A percentile compares a stretch with the other conserved stretches of the same genome.
Conservation (phyloP, 1,284 basidiomycete genomes). For the Puccinia horiana region DNA sequence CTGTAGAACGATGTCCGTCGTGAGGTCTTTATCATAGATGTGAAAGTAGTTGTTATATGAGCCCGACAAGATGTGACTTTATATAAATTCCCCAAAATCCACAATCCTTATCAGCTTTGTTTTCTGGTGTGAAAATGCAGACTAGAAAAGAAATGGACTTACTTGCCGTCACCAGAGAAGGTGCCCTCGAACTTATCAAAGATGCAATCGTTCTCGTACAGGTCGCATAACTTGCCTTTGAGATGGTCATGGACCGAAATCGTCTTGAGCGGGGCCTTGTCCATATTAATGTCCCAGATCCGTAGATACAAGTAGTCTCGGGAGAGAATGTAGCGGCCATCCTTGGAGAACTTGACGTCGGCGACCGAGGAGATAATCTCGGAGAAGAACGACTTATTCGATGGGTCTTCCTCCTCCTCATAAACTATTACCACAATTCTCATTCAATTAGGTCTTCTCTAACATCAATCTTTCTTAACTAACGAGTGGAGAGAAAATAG, state of each 20-base stretch:
- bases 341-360: constrained; percentile 97
- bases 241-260: constrained; percentile 99
- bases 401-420: constrained; percentile 97
- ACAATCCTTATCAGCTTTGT: background rate
- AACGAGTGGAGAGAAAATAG: constrained; percentile 49
- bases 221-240: constrained; percentile 92
- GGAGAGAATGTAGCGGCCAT: constrained; percentile 94
- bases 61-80: constrained; percentile 87
- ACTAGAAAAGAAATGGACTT: constrained; percentile 59
- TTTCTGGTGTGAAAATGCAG: background rate
- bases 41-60: constrained; percentile 99
- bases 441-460: constrained; percentile 52
- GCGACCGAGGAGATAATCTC: constrained; percentile 99
- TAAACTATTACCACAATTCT: constrained; percentile 75
- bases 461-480: constrained; percentile 31
- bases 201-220: constrained; percentile 99
- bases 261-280: constrained; percentile 90
- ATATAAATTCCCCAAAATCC: background rate
- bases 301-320: constrained; percentile 96
- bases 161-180: constrained; percentile 94
- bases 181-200: constrained; percentile 99
- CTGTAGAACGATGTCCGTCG: constrained; percentile 89
- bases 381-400: constrained; percentile 98
- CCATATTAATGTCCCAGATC: constrained; percentile 99
- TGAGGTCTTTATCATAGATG: constrained; percentile 91